A percentile compares a stretch with the other conserved stretches of the same genome.
Evolutionary conservation across 1,284 basidiomycete species (phyloP).

Genomic region (Wolfiporia cocos): DNA sequence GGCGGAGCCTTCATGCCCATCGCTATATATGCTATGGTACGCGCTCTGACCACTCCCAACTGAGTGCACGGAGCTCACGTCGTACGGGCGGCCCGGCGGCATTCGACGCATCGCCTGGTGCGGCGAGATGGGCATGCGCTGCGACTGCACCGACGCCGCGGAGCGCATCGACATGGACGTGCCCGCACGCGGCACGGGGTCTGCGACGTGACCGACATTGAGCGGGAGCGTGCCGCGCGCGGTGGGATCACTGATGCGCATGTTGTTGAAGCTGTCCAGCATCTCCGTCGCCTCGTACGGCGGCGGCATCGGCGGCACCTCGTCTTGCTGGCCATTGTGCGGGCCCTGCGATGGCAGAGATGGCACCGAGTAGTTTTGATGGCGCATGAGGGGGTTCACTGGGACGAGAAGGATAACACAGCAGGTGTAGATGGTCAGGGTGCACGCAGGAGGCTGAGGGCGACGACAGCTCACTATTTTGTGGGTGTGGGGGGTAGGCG

Average conservation of each 20-base stretch:
- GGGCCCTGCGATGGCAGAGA: conserved; percentile 32
- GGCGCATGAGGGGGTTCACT: conserved; percentile 18
- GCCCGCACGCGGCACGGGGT: conserved; percentile 34
- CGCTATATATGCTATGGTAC: conserved; percentile 20
- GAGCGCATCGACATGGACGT: conserved; percentile 48
- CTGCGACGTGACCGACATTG: conserved; percentile 10
- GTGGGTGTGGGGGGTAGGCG: conserved; percentile 4
- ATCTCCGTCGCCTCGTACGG: conserved; percentile 37
- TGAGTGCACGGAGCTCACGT: conserved; percentile 22
- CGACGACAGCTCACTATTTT: conserved; percentile 15
- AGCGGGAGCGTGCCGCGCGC: conserved; percentile 12
- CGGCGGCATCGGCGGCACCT: conserved; percentile 24
- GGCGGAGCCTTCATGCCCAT: conserved; percentile 15
- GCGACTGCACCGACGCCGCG: conserved; percentile 19
- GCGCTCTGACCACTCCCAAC: conserved; percentile 21
- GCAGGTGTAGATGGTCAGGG: conserved; percentile 6
- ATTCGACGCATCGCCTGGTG: conserved; percentile 15
- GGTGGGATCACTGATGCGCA: conserved; percentile 39
- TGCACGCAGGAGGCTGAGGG: conserved; percentile 5
- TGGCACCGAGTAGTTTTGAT: conserved; percentile 35
- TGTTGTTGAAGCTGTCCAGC: conserved; percentile 41
- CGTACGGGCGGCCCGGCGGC: conserved; percentile 17
- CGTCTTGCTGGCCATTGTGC: conserved; percentile 25
- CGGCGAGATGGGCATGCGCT: conserved; percentile 20
- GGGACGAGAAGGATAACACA: conserved; percentile 6